phyloP scores from a whole-genome alignment of 768 basidiomycete genomes.

The Thelephora aurantiotincta region DNA sequence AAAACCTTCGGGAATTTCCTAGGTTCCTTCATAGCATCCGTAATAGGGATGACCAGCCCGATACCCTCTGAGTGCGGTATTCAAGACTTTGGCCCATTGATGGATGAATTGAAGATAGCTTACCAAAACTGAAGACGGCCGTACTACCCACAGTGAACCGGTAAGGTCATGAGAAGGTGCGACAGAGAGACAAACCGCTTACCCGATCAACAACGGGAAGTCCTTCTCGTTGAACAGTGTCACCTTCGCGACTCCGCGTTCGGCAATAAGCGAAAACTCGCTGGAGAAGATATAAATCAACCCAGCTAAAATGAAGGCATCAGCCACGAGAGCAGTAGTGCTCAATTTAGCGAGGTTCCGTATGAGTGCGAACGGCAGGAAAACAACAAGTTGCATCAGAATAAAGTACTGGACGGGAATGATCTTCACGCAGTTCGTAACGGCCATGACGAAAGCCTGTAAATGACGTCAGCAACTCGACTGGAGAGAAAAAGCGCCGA shows the following conservation, averaged over 20 bases:
- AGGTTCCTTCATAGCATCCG: slow-evolving; percentile 93
- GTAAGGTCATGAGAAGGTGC: background rate
- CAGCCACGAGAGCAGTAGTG: slow-evolving; percentile 82
- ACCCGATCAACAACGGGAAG: slow-evolving; percentile 90
- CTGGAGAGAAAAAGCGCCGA: background rate
- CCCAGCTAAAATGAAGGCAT: slow-evolving; percentile 88
- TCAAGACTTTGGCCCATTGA: background rate
- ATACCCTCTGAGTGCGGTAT: background rate
- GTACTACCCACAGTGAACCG: slow-evolving; percentile 36
- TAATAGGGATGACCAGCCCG: slow-evolving; percentile 77
- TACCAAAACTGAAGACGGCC: slow-evolving; percentile 91
- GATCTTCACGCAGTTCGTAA: slow-evolving; percentile 57
- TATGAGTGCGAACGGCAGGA: slow-evolving; percentile 80
- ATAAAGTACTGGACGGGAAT: slow-evolving; percentile 74
- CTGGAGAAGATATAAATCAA: slow-evolving; percentile 78
- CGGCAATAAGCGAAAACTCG: slow-evolving; percentile 56
- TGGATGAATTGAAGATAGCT: slow-evolving; percentile 12
- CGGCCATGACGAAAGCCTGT: slow-evolving; percentile 73
- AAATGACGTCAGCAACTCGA: slow-evolving; percentile 5
- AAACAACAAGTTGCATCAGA: slow-evolving; percentile 67
- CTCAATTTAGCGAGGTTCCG: slow-evolving; percentile 93
- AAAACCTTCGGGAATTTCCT: slow-evolving; percentile 82
- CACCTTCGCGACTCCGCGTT: slow-evolving; percentile 64
- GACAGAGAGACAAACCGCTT: slow-evolving; percentile 14
- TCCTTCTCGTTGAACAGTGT: slow-evolving; percentile 79